Conservation (phyloP, 2,329 filamentous ascomycete species). For the Colletotrichum somersetense region DNA sequence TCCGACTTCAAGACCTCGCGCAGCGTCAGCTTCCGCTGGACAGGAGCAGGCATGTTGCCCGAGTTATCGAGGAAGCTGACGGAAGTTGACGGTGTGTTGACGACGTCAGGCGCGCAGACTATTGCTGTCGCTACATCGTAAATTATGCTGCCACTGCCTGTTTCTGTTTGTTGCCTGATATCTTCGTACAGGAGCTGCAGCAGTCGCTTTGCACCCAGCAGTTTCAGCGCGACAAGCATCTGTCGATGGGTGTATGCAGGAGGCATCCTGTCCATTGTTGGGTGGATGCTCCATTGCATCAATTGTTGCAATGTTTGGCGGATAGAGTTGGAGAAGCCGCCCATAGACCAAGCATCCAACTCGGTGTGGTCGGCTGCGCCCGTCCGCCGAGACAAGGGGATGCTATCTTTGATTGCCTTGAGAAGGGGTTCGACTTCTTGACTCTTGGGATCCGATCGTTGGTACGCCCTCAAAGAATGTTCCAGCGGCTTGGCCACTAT, state of each 20-base stretch:
- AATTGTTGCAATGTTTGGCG: conserved; percentile 73
- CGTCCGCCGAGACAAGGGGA: conserved; percentile 70
- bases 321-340: conserved; percentile 69
- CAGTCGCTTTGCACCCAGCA: conserved; percentile 72
- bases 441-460: conserved; percentile 74
- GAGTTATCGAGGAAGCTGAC: conserved; percentile 52
- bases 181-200: conserved; percentile 76
- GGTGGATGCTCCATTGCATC: conserved; percentile 74
- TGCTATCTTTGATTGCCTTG: conserved; percentile 72
- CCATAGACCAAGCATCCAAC: conserved; percentile 75
- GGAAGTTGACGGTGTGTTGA: conserved; percentile 55
- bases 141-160: conserved; percentile 69
- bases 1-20: conserved; percentile 70
- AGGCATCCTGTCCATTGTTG: conserved; percentile 66
- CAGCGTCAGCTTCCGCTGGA: conserved; percentile 67
- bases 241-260: conserved; percentile 80
- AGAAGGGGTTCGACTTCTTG: conserved; percentile 79
- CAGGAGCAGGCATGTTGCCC: conserved; percentile 51
- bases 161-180: conserved; percentile 70
- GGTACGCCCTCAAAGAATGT: conserved; percentile 74
- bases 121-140: conserved; percentile 79
- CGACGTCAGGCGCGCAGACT: conserved; percentile 75
- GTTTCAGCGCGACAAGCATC: conserved; percentile 69
- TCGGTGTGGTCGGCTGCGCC: conserved; percentile 74
- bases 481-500: conserved; percentile 78